Base-by-base conservation (phyloP, 2,329 filamentous ascomycete genomes). In the Aspergillus sp. region DNA sequence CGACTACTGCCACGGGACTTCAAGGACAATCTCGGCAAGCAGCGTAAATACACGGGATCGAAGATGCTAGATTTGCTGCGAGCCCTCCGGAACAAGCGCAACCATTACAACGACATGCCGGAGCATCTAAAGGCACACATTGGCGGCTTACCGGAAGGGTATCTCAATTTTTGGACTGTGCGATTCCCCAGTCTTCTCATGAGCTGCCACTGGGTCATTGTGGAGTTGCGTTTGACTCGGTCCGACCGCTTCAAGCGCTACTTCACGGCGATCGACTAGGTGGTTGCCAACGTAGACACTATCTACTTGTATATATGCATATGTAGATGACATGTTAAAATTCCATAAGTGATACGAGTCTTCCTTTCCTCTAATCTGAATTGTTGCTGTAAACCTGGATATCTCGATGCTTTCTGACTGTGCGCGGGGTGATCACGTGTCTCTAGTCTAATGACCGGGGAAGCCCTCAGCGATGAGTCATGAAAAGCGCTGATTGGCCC, bases 51-150 rank as follows among this genome's bases (percentile, higher is more conserved):
- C 77, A 95, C 90, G 0, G 93, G 93, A 0, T 84, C 86, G 1
- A 86, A 87, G 50, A 85, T 99, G 72, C 79, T 99, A 57, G 95
- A 99, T 76, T 82, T 99, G 21, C 80, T 99, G 19, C 86, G 95
- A 1, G 95, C 94, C 1, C 80, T 99, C 58, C 84, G 95, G 23
- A 99, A 99, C 78, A 99, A 99, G 84, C 91, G 90, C 70, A 96
- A 98, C 65, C 95, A 99, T 73, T 99, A 97, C 74, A 93, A 96
- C 71, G 95, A 99, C 74, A 94, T 99, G 91, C 85, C 90, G 6
- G 90, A 93, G 13, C 80, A 86, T 52, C 84, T 96, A 64, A 94
- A 89, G 77, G 81, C 81, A 53, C 82, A 84, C 68, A 90, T 96
- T 0, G 92, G 92, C 0, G 78, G 87, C 8, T 73, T 94, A 61